Base-by-base conservation (phyloP, 2,329 filamentous ascomycete species). In the Periconia macrospinosa region DNA sequence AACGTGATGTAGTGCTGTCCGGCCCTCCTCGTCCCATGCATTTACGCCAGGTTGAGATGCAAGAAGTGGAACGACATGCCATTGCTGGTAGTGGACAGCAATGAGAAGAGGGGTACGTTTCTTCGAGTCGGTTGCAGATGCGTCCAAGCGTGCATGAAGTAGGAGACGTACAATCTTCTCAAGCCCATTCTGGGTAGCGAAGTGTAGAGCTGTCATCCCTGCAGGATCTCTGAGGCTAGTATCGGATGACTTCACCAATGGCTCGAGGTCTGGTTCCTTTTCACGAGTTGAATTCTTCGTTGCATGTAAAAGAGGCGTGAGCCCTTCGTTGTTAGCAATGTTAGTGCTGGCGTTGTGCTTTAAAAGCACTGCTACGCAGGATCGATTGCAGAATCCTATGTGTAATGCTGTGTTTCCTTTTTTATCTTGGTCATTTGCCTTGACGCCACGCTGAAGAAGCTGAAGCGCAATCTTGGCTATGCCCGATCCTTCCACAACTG, bases 1-100 rank as follows among this genome's bases (percentile, higher is more conserved):
- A 23, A 67, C 62, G 20, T 69, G 63, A 43, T 72, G 70, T n/a
- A 72, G 46, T n/a, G 69, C 66, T 19, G 64, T 71, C 51, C 61
- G 55, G 14, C 67, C 69, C 30, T 62, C 60, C 37, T 62, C 58
- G 30, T 70, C 68, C 69, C 70, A 70, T 2, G 58, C 61, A 13
- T 70, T 71, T 30, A 64, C 62, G n/a, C 64, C 69, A 1, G 67
- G 67, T 27, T 66, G 59, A 13, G 61, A 58, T 2, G 66, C 63
- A 13, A 72, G 57, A 2, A 70, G 50, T 3, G 65, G 57, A 15
- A 69, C 64, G 30, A 67, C 37, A 10, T 52, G 15, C 69, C 67
- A 72, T 50, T 67, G 67, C 3, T 69, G 65, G 35, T 62, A 41
- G 17, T 59, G 52, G 1, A 66, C 62, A 3, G 70, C 69, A 3